These are phyloP conservation scores for Cytospora piceae DNA, from an alignment of 2,329 filamentous ascomycete species.

Conservation along the genomic window DNA sequence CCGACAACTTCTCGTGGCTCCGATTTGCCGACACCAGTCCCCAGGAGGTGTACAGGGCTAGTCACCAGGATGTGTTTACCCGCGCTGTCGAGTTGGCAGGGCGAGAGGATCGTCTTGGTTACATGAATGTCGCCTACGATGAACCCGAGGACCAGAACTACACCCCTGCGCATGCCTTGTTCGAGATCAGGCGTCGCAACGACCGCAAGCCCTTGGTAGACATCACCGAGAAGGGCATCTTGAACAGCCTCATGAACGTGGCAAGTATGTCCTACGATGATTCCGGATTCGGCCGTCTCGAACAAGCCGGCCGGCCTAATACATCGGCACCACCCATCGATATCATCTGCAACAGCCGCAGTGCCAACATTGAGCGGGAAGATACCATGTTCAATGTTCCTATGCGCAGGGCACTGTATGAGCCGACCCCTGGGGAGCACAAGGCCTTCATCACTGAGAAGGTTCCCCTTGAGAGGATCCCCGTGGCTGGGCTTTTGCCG, in stretches of 20 bases:
- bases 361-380: constrained; percentile 67
- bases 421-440: constrained; percentile 67
- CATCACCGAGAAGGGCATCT: constrained; percentile 70
- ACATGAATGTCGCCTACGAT: constrained; percentile 72
- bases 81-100: constrained; percentile 67
- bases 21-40: constrained; percentile 81
- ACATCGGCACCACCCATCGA: constrained; percentile 87
- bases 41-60: constrained; percentile 70
- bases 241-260: constrained; percentile 80
- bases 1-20: constrained; percentile 83
- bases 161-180: constrained; percentile 74
- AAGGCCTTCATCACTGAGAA: constrained; percentile 74
- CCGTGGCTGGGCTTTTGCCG: constrained; percentile 70
- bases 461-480: constrained; percentile 67
- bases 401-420: constrained; percentile 77
- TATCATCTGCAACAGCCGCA: constrained; percentile 73
- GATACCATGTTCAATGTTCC: constrained; percentile 76
- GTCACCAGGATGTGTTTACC: constrained; percentile 72
- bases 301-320: constrained; percentile 77
- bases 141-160: constrained; percentile 64
- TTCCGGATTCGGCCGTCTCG: constrained; percentile 75
- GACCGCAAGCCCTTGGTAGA: constrained; percentile 70
- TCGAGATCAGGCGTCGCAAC: constrained; percentile 76
- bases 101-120: constrained; percentile 63
- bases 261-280: constrained; percentile 66